Base-by-base conservation (phyloP, 2,329 filamentous ascomycete genomes). In the Phyllosticta citrichinensis region DNA sequence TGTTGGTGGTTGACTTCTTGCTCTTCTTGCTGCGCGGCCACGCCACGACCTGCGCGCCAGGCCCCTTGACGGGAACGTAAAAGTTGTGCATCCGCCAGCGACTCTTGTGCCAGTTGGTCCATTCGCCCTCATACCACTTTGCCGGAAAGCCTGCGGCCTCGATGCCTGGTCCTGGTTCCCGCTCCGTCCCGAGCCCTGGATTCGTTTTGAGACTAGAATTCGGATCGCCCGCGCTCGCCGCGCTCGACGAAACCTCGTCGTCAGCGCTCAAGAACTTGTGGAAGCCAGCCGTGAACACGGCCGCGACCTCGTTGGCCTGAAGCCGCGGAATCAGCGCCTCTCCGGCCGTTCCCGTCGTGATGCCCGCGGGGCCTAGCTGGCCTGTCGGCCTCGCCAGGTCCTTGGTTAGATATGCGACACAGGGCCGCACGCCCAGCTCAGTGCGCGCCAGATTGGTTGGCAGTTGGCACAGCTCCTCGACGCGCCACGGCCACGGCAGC, bases 31-130 rank as follows among this genome's bases (percentile, higher is more conserved):
- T 30, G 27, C 25, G 40, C 24, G 87, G 85, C 72, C 82, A 85
- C 10, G 12, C 25, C 56, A 83, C 81, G 20, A 92, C 87, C 14
- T 40, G 33, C 14, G 33, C 33, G 24, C 77, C 81, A 75, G 89
- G 86, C 68, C 87, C 83, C 58, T 82, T 82, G 40, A 92, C 83
- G 1, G 90, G 92, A 25, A 97, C 91, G 76, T 89, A 88, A 76
- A 97, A 97, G 75, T 93, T 92, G 75, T 97, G 93, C 80, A 96
- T 86, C 51, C 81, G 75, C 93, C 92, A 97, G n/a, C 82, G 81
- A 57, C 79, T 78, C 64, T 87, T 83, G 72, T 94, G 85, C 86
- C 87, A 96, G 65, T 85, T 79, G 58, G 86, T 83, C 93, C 93
- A 97, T 30, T 76, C 77, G 9, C 93, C 93, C 62, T 87, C 81